Percentiles rank a stretch among this genome's conserved stretches.
Conservation (phyloP, 441 rosid species). For the Oxalis stricta region DNA sequence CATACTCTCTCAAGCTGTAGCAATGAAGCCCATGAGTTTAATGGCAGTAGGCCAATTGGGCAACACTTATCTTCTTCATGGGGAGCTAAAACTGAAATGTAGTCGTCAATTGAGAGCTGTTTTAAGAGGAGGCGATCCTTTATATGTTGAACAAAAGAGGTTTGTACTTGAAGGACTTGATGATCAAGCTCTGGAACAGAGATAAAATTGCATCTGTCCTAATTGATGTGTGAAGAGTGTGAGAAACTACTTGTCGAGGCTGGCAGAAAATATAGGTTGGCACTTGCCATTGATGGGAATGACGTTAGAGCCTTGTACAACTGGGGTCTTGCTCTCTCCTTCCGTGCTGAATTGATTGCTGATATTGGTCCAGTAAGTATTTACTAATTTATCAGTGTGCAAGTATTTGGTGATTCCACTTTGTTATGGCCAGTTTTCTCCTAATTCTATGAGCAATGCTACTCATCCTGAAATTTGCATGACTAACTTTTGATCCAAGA, state of each 20-base stretch:
- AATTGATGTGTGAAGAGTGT: slow-evolving; percentile 46
- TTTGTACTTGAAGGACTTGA: slow-evolving; percentile 18
- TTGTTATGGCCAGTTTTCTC: background rate
- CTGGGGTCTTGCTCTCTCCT: slow-evolving; percentile 71
- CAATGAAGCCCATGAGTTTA: slow-evolving; percentile 55
- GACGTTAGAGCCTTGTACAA: slow-evolving; percentile 56
- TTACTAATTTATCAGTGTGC: background rate
- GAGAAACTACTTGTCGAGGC: slow-evolving; percentile 60
- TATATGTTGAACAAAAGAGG: slow-evolving; percentile 14
- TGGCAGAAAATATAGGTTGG: slow-evolving; percentile 49
- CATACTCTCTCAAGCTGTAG: slow-evolving; percentile 32
- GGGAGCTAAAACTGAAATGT: slow-evolving; percentile 42
- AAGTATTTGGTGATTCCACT: background rate
- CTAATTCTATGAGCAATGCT: background rate
- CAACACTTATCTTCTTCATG: slow-evolving; percentile 61
- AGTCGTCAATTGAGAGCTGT: slow-evolving; percentile 51
- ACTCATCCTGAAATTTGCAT: background rate
- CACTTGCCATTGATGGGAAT: slow-evolving; percentile 47
- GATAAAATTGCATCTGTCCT: slow-evolving; percentile 33
- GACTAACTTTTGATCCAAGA: background rate
- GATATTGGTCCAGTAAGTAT: slow-evolving; percentile 65
- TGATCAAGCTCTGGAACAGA: slow-evolving; percentile 11
- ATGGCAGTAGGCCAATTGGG: slow-evolving; percentile 68
- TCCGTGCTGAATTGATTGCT: slow-evolving; percentile 57
- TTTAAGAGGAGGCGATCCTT: slow-evolving; percentile 25